Conservation (phyloP, 2,329 filamentous ascomycete species). For the Paramyrothecium roridum region DNA sequence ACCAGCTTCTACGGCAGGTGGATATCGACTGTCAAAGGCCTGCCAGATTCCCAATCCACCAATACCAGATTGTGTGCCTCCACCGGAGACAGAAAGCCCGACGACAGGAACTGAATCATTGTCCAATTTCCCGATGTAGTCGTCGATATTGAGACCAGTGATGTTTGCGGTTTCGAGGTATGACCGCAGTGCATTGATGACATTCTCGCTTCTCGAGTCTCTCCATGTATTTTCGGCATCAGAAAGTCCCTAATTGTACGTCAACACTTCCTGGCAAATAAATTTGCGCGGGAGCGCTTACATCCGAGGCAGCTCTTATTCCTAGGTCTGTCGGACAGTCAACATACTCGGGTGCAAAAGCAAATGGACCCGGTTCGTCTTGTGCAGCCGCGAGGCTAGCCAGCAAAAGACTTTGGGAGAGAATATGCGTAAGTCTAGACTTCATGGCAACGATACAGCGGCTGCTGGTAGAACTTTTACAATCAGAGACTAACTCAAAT, state of each 20-base stretch:
- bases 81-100: constrained; percentile 20
- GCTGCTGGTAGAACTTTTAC: too few species aligned
- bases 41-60: constrained; percentile 23
- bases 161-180: constrained; percentile 19
- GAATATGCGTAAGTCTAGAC: too few species aligned
- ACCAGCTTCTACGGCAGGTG: constrained; percentile 7
- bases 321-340: not conserved
- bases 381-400: too few species aligned
- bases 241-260: constrained; percentile 15
- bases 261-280: rapidly evolving
- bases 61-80: constrained; percentile 22
- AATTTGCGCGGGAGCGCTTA: rapidly evolving
- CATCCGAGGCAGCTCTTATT: constrained; percentile 8
- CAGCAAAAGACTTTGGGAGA: too few species aligned
- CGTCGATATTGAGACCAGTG: constrained; percentile 12
- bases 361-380: too few species aligned
- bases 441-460: too few species aligned
- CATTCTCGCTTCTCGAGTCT: constrained; percentile 10
- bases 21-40: constrained; percentile 20
- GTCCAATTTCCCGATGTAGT: constrained; percentile 17
- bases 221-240: constrained; percentile 16
- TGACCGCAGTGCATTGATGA: constrained; percentile 12
- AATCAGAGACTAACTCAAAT: too few species aligned
- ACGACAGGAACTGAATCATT: constrained; percentile 13
- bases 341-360: too few species aligned